A percentile compares a stretch with the other conserved stretches of the same genome.
phyloP scores from a whole-genome alignment of 495 filamentous ascomycete genomes.

The Aspergillus biplanus region DNA sequence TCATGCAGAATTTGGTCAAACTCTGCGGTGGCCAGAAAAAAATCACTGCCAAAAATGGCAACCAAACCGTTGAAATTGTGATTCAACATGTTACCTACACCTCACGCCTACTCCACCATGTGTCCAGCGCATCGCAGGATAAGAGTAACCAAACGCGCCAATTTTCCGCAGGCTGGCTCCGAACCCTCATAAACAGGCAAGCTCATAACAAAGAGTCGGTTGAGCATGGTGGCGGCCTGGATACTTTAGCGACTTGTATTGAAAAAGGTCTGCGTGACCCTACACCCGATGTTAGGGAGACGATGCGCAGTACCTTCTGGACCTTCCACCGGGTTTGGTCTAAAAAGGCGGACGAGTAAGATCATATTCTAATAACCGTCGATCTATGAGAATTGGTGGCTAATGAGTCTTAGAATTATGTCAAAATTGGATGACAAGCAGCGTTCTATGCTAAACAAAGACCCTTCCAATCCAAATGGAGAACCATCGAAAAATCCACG shows the following conservation, averaged over 20 bases:
- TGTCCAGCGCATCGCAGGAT: slow-evolving; percentile 78
- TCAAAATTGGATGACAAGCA: slow-evolving; percentile 72
- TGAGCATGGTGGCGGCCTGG: slow-evolving; percentile 80
- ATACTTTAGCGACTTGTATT: slow-evolving; percentile 83
- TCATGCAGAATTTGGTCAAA: slow-evolving; percentile 88
- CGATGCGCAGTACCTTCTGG: slow-evolving; percentile 85
- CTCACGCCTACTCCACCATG: slow-evolving; percentile 77
- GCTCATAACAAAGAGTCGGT: slow-evolving; percentile 75
- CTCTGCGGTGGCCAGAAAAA: slow-evolving; percentile 87
- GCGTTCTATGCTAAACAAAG: slow-evolving; percentile 74
- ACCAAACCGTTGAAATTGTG: slow-evolving; percentile 73
- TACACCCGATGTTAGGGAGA: slow-evolving; percentile 84
- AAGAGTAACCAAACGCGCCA: slow-evolving; percentile 86
- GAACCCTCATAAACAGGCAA: slow-evolving; percentile 77
- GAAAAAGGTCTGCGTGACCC: slow-evolving; percentile 84
- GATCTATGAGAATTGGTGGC: slow-evolving; percentile 15
- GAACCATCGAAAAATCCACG: slow-evolving; percentile 47
- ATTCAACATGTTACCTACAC: slow-evolving; percentile 79
- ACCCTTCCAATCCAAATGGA: slow-evolving; percentile 77
- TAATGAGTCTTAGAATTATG: slow-evolving; percentile 64
- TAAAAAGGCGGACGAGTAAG: slow-evolving; percentile 72
- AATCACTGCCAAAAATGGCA: slow-evolving; percentile 79
- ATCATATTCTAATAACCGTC: slow-evolving; percentile 11
- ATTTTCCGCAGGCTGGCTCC: slow-evolving; percentile 82
- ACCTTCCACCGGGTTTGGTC: slow-evolving; percentile 77